Evolutionary conservation across 2,329 filamentous ascomycete genomes (phyloP).

Genomic region (Ceratocystis cubensis): DNA sequence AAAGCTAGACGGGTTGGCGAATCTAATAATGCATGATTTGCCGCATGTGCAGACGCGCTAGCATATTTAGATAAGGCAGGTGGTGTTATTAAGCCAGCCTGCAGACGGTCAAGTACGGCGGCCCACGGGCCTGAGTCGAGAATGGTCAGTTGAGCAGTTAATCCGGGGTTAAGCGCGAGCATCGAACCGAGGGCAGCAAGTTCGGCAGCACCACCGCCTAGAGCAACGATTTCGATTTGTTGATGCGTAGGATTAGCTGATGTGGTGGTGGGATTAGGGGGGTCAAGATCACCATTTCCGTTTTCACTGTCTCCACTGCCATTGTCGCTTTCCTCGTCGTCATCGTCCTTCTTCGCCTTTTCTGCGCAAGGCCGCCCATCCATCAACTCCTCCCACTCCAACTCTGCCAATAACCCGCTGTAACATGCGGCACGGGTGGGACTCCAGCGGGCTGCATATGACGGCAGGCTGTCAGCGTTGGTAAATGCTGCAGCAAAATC

Average conservation of each 20-base stretch:
- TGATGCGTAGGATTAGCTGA: not conserved
- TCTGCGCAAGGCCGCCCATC: not conserved
- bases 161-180: slow-evolving; percentile 26
- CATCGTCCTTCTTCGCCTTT: not conserved
- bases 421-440: slow-evolving; percentile 76
- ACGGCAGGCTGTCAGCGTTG: slow-evolving; percentile 55
- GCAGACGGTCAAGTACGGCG: slow-evolving; percentile 46
- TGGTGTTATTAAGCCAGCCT: slow-evolving; percentile 41
- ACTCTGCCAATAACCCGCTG: slow-evolving; percentile 37
- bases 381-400: not conserved
- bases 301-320: not conserved
- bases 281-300: not conserved
- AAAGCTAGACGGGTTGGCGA: slow-evolving; percentile 28
- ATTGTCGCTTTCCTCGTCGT: slow-evolving; percentile 11
- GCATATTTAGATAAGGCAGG: slow-evolving; percentile 42
- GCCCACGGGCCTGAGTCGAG: slow-evolving; percentile 76
- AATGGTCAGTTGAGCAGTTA: slow-evolving; percentile 41
- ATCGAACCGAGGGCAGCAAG: slow-evolving; percentile 43
- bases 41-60: slow-evolving; percentile 34
- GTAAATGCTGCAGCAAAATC: slow-evolving; percentile 76
- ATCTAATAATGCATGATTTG: slow-evolving; percentile 34
- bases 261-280: not conserved
- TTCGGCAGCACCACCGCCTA: slow-evolving; percentile 50
- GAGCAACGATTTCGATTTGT: slow-evolving; percentile 33
- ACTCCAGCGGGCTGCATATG: slow-evolving; percentile 86